Base-by-base conservation (phyloP, 1,284 basidiomycete species). In the Somion occarium region DNA sequence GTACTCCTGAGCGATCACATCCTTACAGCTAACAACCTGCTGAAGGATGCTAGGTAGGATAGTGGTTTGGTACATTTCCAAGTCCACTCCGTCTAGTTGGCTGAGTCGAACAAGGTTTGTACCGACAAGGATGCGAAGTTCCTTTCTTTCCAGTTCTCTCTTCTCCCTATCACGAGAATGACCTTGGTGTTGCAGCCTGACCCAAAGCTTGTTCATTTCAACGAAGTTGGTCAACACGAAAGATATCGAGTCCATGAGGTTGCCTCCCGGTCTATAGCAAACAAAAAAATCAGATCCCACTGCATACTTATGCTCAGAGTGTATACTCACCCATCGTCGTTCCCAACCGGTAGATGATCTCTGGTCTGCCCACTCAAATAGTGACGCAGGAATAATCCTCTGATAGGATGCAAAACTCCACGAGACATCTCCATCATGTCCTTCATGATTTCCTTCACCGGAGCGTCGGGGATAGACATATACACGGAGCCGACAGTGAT, bases 381-480 rank as follows among this genome's bases (percentile, higher is more conserved):
- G 67, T 98, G 94, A 15, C 94, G 79, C 38, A 98, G 73, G 71
- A 98, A 98, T 37, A 98, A 72, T 25, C 94, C 95, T 47, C 95
- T 78, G 41, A 93, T 93, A 15, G 94, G 94, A 67, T 97, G 93
- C 58, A 98, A 78, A 3, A 97, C 91, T 54, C 95, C 94, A 34
- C 93, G 78, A 25, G 92, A 93, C 94, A 98, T 98, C 69, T 98
- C 94, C 85, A 98, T 89, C 93, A 98, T 96, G 70, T 98, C 94
- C 78, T 96, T 97, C 94, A 97, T 98, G 59, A 98, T 93, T 73
- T 98, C 93, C 75, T 93, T 95, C 53, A 97, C 85, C 4, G 94
- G 94, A 5, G 93, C 93, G 51, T 96, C 93, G 1, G 92, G 84
- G 42, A 97, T 86, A 19, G 92, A 93, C 94, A 97, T 97, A 75